Evolutionary conservation across 2,329 filamentous ascomycete genomes (phyloP).

Genomic region (Didymella lethalis): DNA sequence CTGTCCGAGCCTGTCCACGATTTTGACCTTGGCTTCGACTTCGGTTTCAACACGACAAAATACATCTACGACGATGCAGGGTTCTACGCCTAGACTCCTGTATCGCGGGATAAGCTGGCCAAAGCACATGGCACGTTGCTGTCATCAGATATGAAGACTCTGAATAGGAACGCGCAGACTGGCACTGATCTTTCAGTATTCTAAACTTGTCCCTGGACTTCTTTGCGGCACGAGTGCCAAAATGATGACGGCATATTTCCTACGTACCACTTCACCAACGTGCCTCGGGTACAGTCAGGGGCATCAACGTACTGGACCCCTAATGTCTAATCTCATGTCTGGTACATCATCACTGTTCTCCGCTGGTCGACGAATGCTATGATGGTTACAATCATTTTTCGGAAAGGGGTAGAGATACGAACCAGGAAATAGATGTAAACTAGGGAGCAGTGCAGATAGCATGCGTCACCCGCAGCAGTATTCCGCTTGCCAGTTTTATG

Average conservation of each 20-base stretch:
- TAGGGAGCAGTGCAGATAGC: neutral
- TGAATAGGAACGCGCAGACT: neutral
- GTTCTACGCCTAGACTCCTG: neutral
- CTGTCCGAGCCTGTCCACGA: constrained; percentile 10
- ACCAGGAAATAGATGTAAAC: neutral
- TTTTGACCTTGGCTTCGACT: constrained; percentile 5
- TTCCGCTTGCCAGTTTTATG: neutral
- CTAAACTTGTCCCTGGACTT: no score
- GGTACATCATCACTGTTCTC: neutral
- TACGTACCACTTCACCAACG: neutral
- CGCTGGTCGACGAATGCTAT: constrained; percentile 1
- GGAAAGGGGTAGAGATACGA: neutral
- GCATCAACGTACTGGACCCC: neutral
- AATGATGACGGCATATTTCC: neutral
- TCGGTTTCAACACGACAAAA: constrained; percentile 1
- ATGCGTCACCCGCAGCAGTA: neutral
- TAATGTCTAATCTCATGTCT: constrained; percentile 12
- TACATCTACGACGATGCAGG: neutral
- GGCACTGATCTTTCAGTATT: neutral
- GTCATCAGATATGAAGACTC: neutral
- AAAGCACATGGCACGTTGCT: neutral
- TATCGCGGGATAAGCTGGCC: neutral
- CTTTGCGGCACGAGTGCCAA: neutral
- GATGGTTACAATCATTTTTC: neutral
- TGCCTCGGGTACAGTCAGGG: neutral